Conservation (phyloP, 2,329 filamentous ascomycete genomes). For the Pezicula neosporulosa region DNA sequence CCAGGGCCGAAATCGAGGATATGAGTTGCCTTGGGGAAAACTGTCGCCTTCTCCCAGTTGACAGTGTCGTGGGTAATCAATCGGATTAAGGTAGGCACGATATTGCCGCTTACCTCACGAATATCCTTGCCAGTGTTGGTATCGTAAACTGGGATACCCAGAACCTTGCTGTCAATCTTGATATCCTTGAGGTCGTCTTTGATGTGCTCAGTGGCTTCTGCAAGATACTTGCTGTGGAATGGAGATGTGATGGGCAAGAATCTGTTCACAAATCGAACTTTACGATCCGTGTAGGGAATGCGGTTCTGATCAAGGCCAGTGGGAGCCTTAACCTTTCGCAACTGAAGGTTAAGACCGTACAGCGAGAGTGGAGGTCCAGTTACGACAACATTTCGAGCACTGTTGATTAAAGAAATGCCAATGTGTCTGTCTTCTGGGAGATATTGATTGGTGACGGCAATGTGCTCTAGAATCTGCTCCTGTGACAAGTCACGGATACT, state of each 20-base stretch:
- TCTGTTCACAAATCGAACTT: conserved; percentile 92
- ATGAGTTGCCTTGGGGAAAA: conserved; percentile 87
- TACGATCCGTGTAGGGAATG: conserved; percentile 91
- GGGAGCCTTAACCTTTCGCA: conserved; percentile 95
- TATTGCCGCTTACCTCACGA: conserved; percentile 66
- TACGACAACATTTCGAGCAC: conserved; percentile 93
- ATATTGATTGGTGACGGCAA: conserved; percentile 95
- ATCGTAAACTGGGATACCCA: conserved; percentile 85
- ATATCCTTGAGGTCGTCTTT: conserved; percentile 84
- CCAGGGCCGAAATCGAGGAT: conserved; percentile 96
- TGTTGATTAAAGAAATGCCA: conserved; percentile 92
- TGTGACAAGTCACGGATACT: conserved; percentile 92
- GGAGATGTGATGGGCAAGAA: conserved; percentile 97
- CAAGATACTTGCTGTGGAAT: conserved; percentile 95
- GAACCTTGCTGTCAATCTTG: conserved; percentile 65
- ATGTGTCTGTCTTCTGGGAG: conserved; percentile 91
- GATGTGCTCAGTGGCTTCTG: conserved; percentile 76
- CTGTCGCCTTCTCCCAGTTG: conserved; percentile 92
- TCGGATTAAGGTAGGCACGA: conserved; percentile 81
- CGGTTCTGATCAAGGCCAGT: conserved; percentile 96
- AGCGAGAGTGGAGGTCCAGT: conserved; percentile 94
- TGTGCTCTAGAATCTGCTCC: conserved; percentile 89
- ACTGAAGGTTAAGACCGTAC: conserved; percentile 90
- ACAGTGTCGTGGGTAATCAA: conserved; percentile 95
- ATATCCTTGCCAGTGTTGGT: conserved; percentile 88